phyloP scores from a whole-genome alignment of 306 rosid species.

The Fragaria vesca region DNA sequence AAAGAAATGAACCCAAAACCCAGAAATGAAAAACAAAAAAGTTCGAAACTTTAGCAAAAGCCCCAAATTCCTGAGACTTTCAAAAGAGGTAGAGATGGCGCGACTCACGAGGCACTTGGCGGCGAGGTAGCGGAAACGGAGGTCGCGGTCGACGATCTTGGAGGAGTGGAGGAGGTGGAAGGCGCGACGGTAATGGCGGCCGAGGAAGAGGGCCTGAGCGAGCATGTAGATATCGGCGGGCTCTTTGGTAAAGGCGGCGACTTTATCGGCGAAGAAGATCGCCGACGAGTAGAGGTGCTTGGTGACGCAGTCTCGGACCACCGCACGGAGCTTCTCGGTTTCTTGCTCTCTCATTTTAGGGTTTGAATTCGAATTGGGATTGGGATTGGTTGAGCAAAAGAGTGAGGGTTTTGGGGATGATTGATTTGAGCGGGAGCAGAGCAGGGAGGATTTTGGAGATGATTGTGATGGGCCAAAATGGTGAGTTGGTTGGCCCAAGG shows the following conservation, averaged over 20 bases:
- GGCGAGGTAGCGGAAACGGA: constrained; percentile 93
- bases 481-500: no score
- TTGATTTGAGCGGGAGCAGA: constrained; percentile 12
- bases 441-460: not conserved
- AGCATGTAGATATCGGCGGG: constrained; percentile 98
- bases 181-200: constrained; percentile 93
- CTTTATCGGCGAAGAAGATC: constrained; percentile 93
- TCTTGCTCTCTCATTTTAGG: constrained; percentile 71
- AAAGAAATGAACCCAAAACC: not conserved
- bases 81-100: not conserved
- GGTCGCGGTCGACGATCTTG: constrained; percentile 82
- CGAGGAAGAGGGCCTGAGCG: constrained; percentile 92
- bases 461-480: no score
- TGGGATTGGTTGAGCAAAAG: not conserved
- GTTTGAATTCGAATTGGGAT: not conserved
- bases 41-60: not conserved
- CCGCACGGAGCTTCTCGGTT: constrained; percentile 89
- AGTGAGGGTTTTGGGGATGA: constrained; percentile 11
- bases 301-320: constrained; percentile 87
- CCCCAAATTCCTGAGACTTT: not conserved
- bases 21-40: not conserved
- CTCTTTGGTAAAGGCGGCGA: constrained; percentile 80
- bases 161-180: constrained; percentile 94
- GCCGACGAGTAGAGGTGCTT: constrained; percentile 95
- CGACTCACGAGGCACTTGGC: constrained; percentile 76